Evolutionary conservation across 352 stramenopile genomes (phyloP).

Genomic region (Paralagenidium karlingii): DNA sequence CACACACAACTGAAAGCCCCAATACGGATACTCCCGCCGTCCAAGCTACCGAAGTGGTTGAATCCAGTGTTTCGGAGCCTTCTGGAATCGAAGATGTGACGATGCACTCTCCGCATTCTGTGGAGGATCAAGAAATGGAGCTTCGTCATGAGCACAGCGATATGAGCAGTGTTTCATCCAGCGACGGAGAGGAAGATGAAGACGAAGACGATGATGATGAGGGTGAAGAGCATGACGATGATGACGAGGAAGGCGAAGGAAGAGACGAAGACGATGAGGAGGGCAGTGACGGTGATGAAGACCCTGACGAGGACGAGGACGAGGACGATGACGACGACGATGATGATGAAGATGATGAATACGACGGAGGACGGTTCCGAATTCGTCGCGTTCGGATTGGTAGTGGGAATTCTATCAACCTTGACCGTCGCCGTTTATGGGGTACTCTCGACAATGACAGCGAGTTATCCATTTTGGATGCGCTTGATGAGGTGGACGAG

Average conservation of each 20-base stretch:
- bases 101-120: conserved; percentile 35
- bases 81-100: conserved; percentile 59
- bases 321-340: conserved; percentile 14
- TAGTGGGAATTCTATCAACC: conserved; percentile 11
- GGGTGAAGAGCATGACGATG: conserved; percentile 15
- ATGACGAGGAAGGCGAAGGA: conserved; percentile 37
- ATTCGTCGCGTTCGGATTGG: conserved; percentile 33
- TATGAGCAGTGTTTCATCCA: neutral
- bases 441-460: conserved; percentile 58
- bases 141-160: neutral
- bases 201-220: conserved; percentile 44
- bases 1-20: neutral
- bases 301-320: conserved; percentile 18
- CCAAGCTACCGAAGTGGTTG: neutral
- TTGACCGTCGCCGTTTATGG: conserved; percentile 38
- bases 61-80: conserved; percentile 10
- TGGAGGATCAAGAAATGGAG: conserved; percentile 1
- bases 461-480: conserved; percentile 57
- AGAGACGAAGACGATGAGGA: conserved; percentile 16
- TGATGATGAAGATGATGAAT: conserved; percentile 23
- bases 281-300: conserved; percentile 24
- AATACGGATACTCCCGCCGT: neutral
- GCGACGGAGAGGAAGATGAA: conserved; percentile 12
- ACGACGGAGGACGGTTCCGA: conserved; percentile 27
- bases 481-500: conserved; percentile 69